These are phyloP conservation scores for Amborella trichopoda DNA, from an alignment of 164 flowering plant species.

Conservation along the genomic window DNA sequence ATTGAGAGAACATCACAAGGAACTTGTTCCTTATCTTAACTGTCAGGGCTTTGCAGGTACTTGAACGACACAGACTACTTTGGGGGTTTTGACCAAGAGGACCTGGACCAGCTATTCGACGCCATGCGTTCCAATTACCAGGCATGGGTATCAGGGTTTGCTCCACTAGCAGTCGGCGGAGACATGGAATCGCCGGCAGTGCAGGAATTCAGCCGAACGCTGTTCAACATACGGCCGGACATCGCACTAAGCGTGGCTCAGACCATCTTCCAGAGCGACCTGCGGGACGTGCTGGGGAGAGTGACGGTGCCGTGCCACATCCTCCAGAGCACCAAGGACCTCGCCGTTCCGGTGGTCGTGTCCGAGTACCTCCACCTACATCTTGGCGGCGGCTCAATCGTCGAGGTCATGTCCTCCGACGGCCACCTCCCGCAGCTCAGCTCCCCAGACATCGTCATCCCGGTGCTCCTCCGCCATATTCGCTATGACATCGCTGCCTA, in stretches of 20 bases:
- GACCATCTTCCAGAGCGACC: constrained; percentile 30
- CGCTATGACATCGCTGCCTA: constrained; percentile 19
- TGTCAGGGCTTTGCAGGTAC: constrained; percentile 31
- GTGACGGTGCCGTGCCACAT: constrained; percentile 43
- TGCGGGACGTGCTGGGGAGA: constrained; percentile 14
- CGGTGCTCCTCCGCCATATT: constrained; percentile 36
- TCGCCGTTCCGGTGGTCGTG: constrained; percentile 39
- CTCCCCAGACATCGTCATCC: constrained; percentile 37
- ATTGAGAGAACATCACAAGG: too few species aligned
- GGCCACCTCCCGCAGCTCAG: constrained; percentile 49
- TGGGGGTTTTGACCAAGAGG: constrained; percentile 45
- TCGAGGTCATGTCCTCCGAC: constrained; percentile 35
- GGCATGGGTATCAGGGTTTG: constrained; percentile 39
- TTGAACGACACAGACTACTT: constrained; percentile 35
- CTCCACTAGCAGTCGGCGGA: constrained; percentile 39
- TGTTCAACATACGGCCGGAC: constrained; percentile 44
- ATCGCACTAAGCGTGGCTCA: constrained; percentile 31
- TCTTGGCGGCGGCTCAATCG: constrained; percentile 26
- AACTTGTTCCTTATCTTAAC: too few species aligned
- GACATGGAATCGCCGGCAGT: constrained; percentile 40
- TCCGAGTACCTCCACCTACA: constrained; percentile 33
- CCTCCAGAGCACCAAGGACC: constrained; percentile 36
- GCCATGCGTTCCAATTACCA: constrained; percentile 34
- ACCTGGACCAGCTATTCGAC: constrained; percentile 29
- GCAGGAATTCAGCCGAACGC: constrained; percentile 43